Evolutionary conservation across 495 filamentous ascomycete species (phyloP).

Genomic region (Aspergillus coremiiformis): DNA sequence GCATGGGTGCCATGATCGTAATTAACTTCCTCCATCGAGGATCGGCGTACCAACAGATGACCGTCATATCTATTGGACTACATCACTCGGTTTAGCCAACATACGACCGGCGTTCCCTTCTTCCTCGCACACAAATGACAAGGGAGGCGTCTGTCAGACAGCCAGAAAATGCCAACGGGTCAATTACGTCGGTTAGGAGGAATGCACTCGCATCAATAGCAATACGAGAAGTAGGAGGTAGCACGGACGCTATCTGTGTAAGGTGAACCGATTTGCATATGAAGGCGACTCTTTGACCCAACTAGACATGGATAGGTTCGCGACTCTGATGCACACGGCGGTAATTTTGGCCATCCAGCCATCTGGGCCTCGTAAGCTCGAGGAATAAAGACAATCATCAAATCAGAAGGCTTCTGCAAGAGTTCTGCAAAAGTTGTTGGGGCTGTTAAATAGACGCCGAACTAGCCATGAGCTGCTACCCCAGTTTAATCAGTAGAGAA

Average conservation of each 20-base stretch:
- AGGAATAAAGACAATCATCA: not conserved
- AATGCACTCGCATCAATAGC: not conserved
- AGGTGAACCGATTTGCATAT: not conserved
- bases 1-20: too few species aligned
- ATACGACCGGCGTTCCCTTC: not conserved
- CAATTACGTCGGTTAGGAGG: too few species aligned
- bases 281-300: not conserved
- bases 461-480: not conserved
- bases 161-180: not conserved
- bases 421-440: slow-evolving; percentile 1
- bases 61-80: not conserved
- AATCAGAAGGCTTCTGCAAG: not conserved
- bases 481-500: not conserved
- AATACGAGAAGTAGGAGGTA: not conserved
- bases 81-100: not conserved
- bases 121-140: not conserved
- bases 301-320: not conserved
- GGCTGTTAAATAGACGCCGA: not conserved
- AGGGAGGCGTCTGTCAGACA: not conserved
- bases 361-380: not conserved
- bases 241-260: not conserved
- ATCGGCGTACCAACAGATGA: too few species aligned
- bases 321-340: not conserved
- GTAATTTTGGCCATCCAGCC: not conserved
- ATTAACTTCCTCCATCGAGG: too few species aligned